Base-by-base conservation (phyloP, 768 basidiomycete genomes). In the Rubroboletus satanas region DNA sequence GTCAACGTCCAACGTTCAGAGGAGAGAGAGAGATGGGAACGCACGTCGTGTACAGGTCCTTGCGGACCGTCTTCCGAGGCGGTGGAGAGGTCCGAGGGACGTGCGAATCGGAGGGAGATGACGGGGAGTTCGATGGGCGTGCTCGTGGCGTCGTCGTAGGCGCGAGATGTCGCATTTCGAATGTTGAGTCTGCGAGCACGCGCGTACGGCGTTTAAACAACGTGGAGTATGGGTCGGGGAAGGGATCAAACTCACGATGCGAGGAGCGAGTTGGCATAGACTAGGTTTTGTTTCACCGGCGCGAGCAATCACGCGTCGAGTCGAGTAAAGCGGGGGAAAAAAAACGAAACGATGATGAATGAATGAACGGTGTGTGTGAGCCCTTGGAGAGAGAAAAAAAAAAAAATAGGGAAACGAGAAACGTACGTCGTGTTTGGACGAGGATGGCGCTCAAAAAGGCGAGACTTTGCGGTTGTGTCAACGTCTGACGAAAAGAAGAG, bases 231-330 rank as follows among this genome's bases (percentile, higher is more conserved):
- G 21, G 21, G 21, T 1, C 1, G 21, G 21, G 21, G 21, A 2
- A 21, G 21, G 21, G 21, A 21, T 21, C 21, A 2, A 21, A 21
- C 62, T 44, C 21, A 69, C 67, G 66, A 69, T 50, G 64, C 56
- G 28, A 69, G 59, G 38, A 69, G 60, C 31, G 67, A 70, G 50
- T 69, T 69, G 43, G 68, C 66, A 10, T 69, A 69, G 10, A 69
- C 68, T 21, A 21, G 21, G 21, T 21, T 21, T 21, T 21, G 21
- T 21, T 21, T 21, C 21, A 21, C 21, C 21, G 21, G 21, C 21
- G 21, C 21, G 21, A 21, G 21, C 1, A 21, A 2, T 21, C 21
- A 21, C 21, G 21, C 21, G 21, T 21, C 21, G 21, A 21, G 21
- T 21, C 21, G 21, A 2, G 21, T 21, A 21, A 21, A 21, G 21